A percentile compares a stretch with the other conserved stretches of the same genome.
phyloP scores from a whole-genome alignment of 2,329 filamentous ascomycete genomes.

The Xylariaceae sp. region DNA sequence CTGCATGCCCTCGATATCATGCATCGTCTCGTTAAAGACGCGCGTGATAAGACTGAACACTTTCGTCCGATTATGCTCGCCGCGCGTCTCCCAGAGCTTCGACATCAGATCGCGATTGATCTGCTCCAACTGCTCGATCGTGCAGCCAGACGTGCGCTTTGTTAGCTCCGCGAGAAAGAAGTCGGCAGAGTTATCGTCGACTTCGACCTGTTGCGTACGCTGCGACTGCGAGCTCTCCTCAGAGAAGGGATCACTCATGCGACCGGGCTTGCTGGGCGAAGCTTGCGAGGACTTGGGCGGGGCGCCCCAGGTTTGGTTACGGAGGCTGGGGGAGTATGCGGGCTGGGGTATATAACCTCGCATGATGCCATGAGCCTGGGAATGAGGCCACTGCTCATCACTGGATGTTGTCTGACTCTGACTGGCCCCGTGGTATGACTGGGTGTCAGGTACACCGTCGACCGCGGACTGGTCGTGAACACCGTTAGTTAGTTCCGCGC shows the following conservation, averaged over 20 bases:
- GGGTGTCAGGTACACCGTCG: slow-evolving; percentile 51
- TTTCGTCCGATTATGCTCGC: slow-evolving; percentile 76
- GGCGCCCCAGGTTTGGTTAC: slow-evolving; percentile 32
- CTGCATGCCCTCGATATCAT: slow-evolving; percentile 58
- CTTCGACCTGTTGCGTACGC: slow-evolving; percentile 39
- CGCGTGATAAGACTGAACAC: slow-evolving; percentile 60
- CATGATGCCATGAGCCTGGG: slow-evolving; percentile 50
- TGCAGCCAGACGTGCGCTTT: slow-evolving; percentile 65
- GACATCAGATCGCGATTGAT: slow-evolving; percentile 89
- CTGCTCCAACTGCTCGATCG: slow-evolving; percentile 92
- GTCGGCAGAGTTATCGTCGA: slow-evolving; percentile 46
- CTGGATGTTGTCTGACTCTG: slow-evolving; percentile 47
- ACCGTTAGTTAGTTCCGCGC: slow-evolving; percentile 70
- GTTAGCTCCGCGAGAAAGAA: slow-evolving; percentile 60
- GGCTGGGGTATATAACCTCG: slow-evolving; percentile 37
- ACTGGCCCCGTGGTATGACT: slow-evolving; percentile 36
- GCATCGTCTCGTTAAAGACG: slow-evolving; percentile 70
- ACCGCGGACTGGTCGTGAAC: slow-evolving; percentile 40
- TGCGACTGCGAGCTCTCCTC: slow-evolving; percentile 34
- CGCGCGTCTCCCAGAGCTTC: slow-evolving; percentile 71
- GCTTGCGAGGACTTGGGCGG: slow-evolving; percentile 34
- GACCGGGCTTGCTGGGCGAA: slow-evolving; percentile 33
- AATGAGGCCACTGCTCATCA: slow-evolving; percentile 53
- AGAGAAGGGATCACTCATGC: slow-evolving; percentile 38
- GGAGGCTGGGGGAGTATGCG: slow-evolving; percentile 26